Evolutionary conservation across 768 basidiomycete species (phyloP).

Genomic region (Calvatia gigantea): DNA sequence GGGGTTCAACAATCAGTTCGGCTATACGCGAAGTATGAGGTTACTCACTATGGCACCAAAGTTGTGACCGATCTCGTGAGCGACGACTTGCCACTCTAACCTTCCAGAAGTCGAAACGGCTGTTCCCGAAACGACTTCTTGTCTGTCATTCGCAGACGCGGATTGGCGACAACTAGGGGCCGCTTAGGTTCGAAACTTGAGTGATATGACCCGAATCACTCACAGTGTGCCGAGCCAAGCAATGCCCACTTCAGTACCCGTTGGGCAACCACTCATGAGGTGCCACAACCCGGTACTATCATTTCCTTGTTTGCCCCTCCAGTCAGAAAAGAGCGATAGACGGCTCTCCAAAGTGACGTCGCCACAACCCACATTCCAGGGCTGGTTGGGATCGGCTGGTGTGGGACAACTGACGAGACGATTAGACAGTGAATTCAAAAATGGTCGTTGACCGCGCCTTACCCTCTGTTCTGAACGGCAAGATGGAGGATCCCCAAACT

Average conservation of each 20-base stretch:
- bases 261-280: constrained; percentile 80
- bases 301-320: constrained; percentile 71
- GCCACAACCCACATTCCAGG: constrained; percentile 79
- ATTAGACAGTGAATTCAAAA: background rate
- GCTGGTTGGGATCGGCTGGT: constrained; percentile 41
- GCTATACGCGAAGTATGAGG: constrained; percentile 5
- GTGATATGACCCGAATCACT: constrained; percentile 18
- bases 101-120: constrained; percentile 76
- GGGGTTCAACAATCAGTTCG: constrained; percentile 2
- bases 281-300: constrained; percentile 86
- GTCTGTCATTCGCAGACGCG: constrained; percentile 37
- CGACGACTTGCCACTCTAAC: constrained; percentile 80
- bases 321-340: constrained; percentile 75
- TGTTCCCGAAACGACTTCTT: constrained; percentile 68
- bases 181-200: constrained; percentile 1
- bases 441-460: constrained; percentile 14
- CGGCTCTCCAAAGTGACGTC: constrained; percentile 58
- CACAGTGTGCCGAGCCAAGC: constrained; percentile 84
- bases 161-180: constrained; percentile 50
- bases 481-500: constrained; percentile 82
- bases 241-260: constrained; percentile 81
- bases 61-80: constrained; percentile 85
- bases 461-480: constrained; percentile 61
- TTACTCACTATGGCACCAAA: constrained; percentile 81
- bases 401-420: constrained; percentile 53